Base-by-base conservation (phyloP, 108 stramenopile genomes). In the Tribonema minus region DNA sequence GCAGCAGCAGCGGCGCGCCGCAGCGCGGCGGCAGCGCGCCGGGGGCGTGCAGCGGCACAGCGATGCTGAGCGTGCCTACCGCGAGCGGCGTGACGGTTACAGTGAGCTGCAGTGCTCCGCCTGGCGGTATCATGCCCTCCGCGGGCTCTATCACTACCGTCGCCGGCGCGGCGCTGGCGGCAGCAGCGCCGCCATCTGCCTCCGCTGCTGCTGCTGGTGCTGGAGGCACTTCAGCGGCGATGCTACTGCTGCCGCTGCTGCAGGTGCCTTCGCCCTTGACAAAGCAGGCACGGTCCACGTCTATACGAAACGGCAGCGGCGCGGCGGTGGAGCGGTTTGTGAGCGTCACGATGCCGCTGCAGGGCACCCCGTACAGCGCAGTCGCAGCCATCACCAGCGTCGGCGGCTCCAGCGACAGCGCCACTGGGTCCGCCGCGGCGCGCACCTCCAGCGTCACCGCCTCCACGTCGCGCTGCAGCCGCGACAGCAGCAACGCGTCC, bases 321-420 rank as follows among this genome's bases (percentile, higher is more conserved):
- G 46, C 46, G 20, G 46, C 46, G 20, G 46, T 54, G 20, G 15
- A 54, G 46, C 46, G 5, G 25, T 67, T 67, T 3, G 25, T 36
- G 23, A 67, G 67, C 29, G 15, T 28, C 33, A 67, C 4, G 15
- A 25, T 35, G 23, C 5, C 35, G 3, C 33, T 35, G 67, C 30
- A 38, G 33, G 35, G 33, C 67, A 37, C 67, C 0, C 76, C 67
- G 31, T 78, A 78, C 2, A 38, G 76, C 2, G 54, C 25, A 3
- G 67, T 63, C 23, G 63, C 76, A 1, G 64, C 63, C 26, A 67
- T 37, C 76, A 60, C 59, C 1, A 78, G 67, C 58, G 67, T 33
- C 3, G 76, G 64, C 36, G 76, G 76, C 33, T 15, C 5, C 7
- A 78, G 33, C 0, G 58, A 58, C 15, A 78, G 68, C 25, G 59